Evolutionary conservation across 2,329 filamentous ascomycete species (phyloP).

Genomic region (Aspergillus brasiliensis): DNA sequence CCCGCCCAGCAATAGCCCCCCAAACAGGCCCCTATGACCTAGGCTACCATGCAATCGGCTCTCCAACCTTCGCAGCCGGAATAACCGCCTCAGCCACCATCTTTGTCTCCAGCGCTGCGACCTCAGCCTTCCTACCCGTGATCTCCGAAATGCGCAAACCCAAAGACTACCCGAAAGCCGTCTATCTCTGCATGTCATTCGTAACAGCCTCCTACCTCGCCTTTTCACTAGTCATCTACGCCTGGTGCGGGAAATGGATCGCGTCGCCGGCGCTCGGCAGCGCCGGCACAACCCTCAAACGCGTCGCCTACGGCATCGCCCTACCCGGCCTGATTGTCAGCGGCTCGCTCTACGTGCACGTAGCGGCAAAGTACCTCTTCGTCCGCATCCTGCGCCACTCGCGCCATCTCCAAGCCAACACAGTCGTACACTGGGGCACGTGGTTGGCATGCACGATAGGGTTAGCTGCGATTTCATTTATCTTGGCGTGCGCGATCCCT

Average conservation of each 20-base stretch:
- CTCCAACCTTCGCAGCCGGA: slow-evolving; percentile 60
- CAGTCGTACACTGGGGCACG: slow-evolving; percentile 53
- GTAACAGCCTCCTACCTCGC: slow-evolving; percentile 60
- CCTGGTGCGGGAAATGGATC: slow-evolving; percentile 64
- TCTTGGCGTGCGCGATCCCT: slow-evolving; percentile 57
- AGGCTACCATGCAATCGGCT: slow-evolving; percentile 58
- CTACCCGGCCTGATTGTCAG: slow-evolving; percentile 58
- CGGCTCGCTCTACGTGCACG: slow-evolving; percentile 48
- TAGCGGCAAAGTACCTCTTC: slow-evolving; percentile 58
- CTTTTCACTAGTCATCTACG: slow-evolving; percentile 63
- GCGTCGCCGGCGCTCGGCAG: slow-evolving; percentile 64
- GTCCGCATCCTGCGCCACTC: slow-evolving; percentile 57
- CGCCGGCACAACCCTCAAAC: slow-evolving; percentile 62
- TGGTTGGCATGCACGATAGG: slow-evolving; percentile 53
- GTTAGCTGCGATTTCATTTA: slow-evolving; percentile 49
- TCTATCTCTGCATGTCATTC: slow-evolving; percentile 61
- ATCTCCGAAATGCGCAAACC: slow-evolving; percentile 67
- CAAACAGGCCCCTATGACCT: slow-evolving; percentile 61
- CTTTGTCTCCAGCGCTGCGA: slow-evolving; percentile 62
- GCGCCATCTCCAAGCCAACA: slow-evolving; percentile 55
- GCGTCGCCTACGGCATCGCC: slow-evolving; percentile 62
- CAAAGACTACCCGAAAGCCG: slow-evolving; percentile 61
- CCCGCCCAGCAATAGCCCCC: slow-evolving; percentile 63
- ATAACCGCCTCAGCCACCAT: slow-evolving; percentile 62
- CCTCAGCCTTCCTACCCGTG: slow-evolving; percentile 64